Evolutionary conservation across 2,329 filamentous ascomycete species (phyloP), one percentile per base, ranked within the genome.

Genomic region (Fusarium coffeatum): DNA sequence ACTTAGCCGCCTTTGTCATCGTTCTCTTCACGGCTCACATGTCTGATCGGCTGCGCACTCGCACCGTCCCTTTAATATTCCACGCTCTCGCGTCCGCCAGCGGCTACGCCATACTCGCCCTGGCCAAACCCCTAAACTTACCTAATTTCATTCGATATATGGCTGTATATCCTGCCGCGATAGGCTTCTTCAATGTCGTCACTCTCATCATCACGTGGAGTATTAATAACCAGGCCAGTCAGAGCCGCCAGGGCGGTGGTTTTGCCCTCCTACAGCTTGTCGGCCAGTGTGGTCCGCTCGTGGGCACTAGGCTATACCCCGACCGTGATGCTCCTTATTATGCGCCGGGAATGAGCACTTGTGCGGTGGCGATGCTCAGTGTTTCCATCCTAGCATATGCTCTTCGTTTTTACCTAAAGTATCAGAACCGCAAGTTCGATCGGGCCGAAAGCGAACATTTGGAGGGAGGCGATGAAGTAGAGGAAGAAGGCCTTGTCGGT

Each of bases 181-280:
- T 89, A 1, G 94, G 94, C 6, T 96, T 97, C 80, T 95, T 97
- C 83, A 90, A 88, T 64, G 91, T 93, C 22, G 92, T 97, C 60
- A 93, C 93, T 0, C 85, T 97, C 32, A 91, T 94, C 71, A 92
- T 97, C 59, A 91, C 93, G 3, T 97, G 94, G 94, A 93, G 88
- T 37, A 88, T 97, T 76, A 97, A 97, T 77, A 97, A 97, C 78
- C 92, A 96, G 76, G 82, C 86, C 55, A 89, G 84, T 15, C 88
- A 90, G 66, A 88, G 87, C 54, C 87, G 89, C 9, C 91, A 92
- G 71, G 93, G 93, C 0, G 89, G 89, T 3, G 93, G 91, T 3
- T 92, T 97, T 74, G 93, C 92, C 2, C 84, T 97, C 32, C 79
- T 98, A 76, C 94, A 97, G 78, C 75, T 93, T 37, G 85, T 97